These are phyloP conservation scores for Salvia miltiorrhiza DNA, from an alignment of 257 asterid genomes.

Conservation along the genomic window DNA sequence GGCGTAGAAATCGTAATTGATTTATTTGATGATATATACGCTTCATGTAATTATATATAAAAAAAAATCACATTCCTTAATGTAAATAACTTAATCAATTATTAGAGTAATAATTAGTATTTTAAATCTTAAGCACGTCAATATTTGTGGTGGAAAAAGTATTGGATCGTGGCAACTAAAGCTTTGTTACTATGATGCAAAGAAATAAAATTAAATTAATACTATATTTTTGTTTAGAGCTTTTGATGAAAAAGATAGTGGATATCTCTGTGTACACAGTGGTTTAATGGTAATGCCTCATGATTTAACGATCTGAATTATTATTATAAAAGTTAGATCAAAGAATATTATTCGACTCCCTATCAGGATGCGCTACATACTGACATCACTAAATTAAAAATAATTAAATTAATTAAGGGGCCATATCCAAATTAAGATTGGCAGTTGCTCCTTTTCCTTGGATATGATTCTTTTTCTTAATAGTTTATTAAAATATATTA, in stretches of 20 bases:
- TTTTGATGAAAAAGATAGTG: slow-evolving; percentile 5
- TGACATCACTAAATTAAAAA: slow-evolving; percentile 19
- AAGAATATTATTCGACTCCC: slow-evolving; percentile 21
- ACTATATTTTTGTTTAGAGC: neutral
- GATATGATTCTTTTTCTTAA: slow-evolving; percentile 29
- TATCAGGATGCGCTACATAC: neutral
- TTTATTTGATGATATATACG: too few relatives aligned
- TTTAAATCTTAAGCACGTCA: neutral
- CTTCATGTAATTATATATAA: too few relatives aligned
- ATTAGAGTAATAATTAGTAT: neutral
- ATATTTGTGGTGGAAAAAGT: neutral
- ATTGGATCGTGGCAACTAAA: neutral
- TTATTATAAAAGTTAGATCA: neutral
- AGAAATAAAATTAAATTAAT: too few relatives aligned
- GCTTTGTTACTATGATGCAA: too few relatives aligned
- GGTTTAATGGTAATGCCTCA: neutral
- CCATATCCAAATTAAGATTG: slow-evolving; percentile 22
- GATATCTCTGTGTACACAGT: slow-evolving; percentile 12
- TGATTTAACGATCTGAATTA: neutral
- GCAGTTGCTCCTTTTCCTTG: slow-evolving; percentile 14
- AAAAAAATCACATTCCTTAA: too few relatives aligned
- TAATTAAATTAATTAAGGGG: neutral
- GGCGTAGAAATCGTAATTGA: too few relatives aligned
- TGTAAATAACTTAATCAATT: too few relatives aligned
- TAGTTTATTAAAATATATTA: neutral